phyloP scores from a whole-genome alignment of 768 basidiomycete genomes.

The Chiua virens region DNA sequence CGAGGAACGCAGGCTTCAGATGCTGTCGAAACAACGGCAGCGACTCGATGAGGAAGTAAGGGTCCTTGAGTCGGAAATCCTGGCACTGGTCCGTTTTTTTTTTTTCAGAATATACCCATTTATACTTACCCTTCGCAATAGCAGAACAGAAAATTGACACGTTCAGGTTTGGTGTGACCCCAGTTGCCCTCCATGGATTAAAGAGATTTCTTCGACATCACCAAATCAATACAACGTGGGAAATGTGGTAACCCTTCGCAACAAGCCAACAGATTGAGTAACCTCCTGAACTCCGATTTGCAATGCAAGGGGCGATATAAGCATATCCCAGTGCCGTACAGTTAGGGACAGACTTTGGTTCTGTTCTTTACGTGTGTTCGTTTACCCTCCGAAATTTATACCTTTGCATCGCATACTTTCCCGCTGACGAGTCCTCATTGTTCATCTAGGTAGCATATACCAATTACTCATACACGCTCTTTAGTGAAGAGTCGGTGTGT shows the following conservation, averaged over 20 bases:
- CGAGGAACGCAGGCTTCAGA: constrained; percentile 64
- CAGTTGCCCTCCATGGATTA: background rate
- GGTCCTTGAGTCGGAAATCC: constrained; percentile 60
- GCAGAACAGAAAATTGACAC: constrained; percentile 20
- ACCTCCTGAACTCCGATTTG: background rate
- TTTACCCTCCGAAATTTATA: background rate
- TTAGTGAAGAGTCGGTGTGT: too few relatives aligned
- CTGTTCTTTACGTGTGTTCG: background rate
- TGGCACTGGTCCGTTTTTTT: constrained; percentile 44
- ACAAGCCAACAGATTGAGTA: background rate
- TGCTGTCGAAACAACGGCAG: constrained; percentile 65
- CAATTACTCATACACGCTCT: too few relatives aligned
- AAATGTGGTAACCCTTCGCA: background rate
- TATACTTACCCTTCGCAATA: constrained; percentile 12
- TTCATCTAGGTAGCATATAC: too few relatives aligned
- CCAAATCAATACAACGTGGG: background rate
- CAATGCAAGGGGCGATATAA: background rate
- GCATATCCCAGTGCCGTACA: too few relatives aligned
- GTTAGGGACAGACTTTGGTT: background rate
- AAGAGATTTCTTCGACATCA: background rate
- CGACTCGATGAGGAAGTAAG: constrained; percentile 63
- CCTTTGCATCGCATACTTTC: too few relatives aligned
- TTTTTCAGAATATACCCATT: background rate
- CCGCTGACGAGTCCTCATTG: too few relatives aligned
- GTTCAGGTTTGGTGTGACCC: background rate